Percentiles rank a stretch among this genome's conserved stretches.
Conservation (phyloP, 1,284 basidiomycete species). For the Puccinia brachypodii region DNA sequence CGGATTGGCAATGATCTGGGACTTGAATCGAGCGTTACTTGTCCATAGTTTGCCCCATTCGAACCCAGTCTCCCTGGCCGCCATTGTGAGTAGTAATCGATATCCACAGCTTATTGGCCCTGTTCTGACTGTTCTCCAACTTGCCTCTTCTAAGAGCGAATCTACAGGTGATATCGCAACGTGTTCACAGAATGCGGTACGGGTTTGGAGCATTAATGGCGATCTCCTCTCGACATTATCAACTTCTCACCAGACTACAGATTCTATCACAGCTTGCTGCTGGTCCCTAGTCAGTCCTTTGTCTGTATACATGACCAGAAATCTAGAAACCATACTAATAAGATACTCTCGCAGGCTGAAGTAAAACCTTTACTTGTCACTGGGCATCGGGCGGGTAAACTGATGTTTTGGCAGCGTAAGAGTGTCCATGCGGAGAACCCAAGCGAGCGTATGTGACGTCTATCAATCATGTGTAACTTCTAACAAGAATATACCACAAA, state of each 20-base stretch:
- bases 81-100: constrained; percentile 8
- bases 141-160: constrained; percentile 58
- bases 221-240: constrained; percentile 69
- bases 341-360: constrained; percentile 32
- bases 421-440: constrained; percentile 50
- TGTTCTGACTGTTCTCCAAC: constrained; percentile 52
- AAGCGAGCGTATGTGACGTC: constrained; percentile 14
- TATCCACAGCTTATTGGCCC: constrained; percentile 70
- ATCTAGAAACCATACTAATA: not conserved
- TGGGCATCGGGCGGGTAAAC: constrained; percentile 53
- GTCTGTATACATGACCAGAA: not conserved
- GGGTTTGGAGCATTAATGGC: constrained; percentile 78
- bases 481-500: constrained; percentile 8
- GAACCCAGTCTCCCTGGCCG: constrained; percentile 25
- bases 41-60: constrained; percentile 53
- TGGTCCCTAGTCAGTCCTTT: constrained; percentile 72
- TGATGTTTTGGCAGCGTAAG: constrained; percentile 54
- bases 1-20: constrained; percentile 83
- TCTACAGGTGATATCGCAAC: constrained; percentile 76
- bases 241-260: constrained; percentile 58
- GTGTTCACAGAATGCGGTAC: constrained; percentile 68
- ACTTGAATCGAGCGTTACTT: constrained; percentile 67
- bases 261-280: constrained; percentile 67
- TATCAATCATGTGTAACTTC: constrained; percentile 41
- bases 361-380: constrained; percentile 53